Base-by-base conservation (phyloP, 192 early-diverging fungal genomes). In the Thamnidium elegans region DNA sequence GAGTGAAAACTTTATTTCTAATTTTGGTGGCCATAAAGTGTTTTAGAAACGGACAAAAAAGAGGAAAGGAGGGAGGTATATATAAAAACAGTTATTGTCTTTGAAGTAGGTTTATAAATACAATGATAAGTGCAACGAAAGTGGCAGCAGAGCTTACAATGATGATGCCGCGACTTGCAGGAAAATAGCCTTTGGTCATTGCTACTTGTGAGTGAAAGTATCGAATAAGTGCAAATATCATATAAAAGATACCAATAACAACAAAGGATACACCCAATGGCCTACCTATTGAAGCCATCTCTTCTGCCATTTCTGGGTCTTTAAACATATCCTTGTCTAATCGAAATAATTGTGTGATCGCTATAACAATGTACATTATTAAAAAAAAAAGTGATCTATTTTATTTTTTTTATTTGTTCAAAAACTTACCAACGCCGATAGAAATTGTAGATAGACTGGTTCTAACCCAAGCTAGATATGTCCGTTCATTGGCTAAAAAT, bases 381-480 rank as follows among this genome's bases (percentile, higher is more conserved):
- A 13, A 83, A 78, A 42, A n/a, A n/a, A n/a, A n/a, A n/a, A n/a
- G n/a, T 84, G 72, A 20, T 84, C 81, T 63, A 58, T 23, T 19
- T 58, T 3, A 32, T 55, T 19, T 31, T 43, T 17, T 46, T 39
- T 36, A n/a, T 55, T 14, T 47, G 9, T 31, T 4, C 30, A 26
- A 17, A 0, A 32, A 23, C 65, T 73, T 62, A 78, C 73, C 77
- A 43, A 92, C 84, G 30, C 90, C 90, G n/a, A 89, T 85, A 11
- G 89, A 89, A 43, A 89, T 85, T 47, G 87, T 67, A 1, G 90
- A 85, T 30, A 90, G 67, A 17, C 87, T 89, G 4, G 90, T 87
- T 36, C 89, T 79, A 52, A 92, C 66, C 90, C 90, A 92, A 2
- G 88, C 87, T 1, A 92, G 78, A 48, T 82, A 92, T 20, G 90